Evolutionary conservation across 805 yeast species (phyloP), one percentile per base, ranked within the genome.

Genomic region (Metschnikowia reukaufii): DNA sequence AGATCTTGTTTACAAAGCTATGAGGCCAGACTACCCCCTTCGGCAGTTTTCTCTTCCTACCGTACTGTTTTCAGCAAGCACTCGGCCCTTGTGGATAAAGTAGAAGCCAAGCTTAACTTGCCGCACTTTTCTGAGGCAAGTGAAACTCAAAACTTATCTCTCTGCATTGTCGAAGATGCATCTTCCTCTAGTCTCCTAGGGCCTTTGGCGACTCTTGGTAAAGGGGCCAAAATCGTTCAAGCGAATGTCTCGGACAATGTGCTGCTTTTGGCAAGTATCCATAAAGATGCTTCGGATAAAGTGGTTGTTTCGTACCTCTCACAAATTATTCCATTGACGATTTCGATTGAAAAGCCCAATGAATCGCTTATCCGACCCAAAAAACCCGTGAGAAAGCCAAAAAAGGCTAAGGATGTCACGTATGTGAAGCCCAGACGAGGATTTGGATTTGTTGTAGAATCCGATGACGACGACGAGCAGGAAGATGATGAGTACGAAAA

Each of bases 391-490:
- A 43, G 42, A 13, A 18, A 31, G 6, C 40, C 36, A 4, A 41
- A n/a, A 12, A 16, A 17, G 17, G 15, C 23, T 2, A 41, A 38
- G 6, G 36, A 30, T 0, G 20, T 16, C 12, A 18, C 15, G 12
- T 55, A 55, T 35, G 33, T 37, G 7, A 47, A 38, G 19, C 54
- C 52, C 4, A 25, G 32, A 4, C 48, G 49, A 6, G 59, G 59
- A 0, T 55, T 55, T 21, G 59, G 59, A 2, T 54, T 36, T 12
- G 33, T 45, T 16, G 44, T 51, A 8, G 50, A 43, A 3, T 31
- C 43, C 10, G 52, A 44, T 3, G 32, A 40, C 1, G 47, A 42
- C 7, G 51, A 38, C 12, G 45, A 37, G 2, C 23, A 16, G 4
- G 43, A 43, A 2, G 44, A 35, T 6, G 40, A 12, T 10, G 20